phyloP scores from a whole-genome alignment of 257 asterid genomes.

The Echium plantagineum region DNA sequence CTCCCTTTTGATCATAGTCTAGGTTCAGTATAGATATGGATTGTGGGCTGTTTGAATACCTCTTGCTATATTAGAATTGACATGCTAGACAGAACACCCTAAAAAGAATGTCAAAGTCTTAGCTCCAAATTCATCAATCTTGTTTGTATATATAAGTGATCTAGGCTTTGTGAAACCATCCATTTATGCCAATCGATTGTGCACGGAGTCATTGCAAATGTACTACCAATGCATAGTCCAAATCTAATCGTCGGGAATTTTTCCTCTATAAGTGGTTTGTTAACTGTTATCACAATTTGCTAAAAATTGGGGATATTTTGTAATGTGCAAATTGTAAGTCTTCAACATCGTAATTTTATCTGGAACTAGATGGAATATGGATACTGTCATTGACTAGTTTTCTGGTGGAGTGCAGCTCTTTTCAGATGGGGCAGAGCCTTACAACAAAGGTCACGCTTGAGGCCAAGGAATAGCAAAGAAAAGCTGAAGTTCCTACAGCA shows the following conservation, averaged over 20 bases:
- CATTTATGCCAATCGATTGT: too few species aligned
- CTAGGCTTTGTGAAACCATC: too few species aligned
- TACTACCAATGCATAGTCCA: too few species aligned
- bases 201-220: too few species aligned
- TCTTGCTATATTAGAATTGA: not conserved
- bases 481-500: conserved; percentile 79
- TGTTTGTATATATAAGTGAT: too few species aligned
- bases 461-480: conserved; percentile 65
- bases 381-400: not conserved
- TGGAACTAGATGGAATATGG: not conserved
- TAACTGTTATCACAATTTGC: not conserved
- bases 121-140: too few species aligned
- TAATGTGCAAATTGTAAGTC: not conserved
- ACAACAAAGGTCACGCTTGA: conserved; percentile 71
- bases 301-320: not conserved
- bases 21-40: not conserved
- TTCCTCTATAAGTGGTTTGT: too few species aligned
- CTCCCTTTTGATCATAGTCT: not conserved
- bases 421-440: conserved; percentile 82
- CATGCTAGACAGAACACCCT: not conserved
- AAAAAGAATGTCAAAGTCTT: too few species aligned
- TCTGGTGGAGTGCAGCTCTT: conserved; percentile 50
- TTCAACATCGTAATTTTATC: not conserved
- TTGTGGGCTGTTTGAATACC: not conserved
- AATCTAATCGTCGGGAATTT: too few species aligned